Evolutionary conservation across 805 yeast species (phyloP), one percentile per base, ranked within the genome.

Genomic region (Ogataea minuta): DNA sequence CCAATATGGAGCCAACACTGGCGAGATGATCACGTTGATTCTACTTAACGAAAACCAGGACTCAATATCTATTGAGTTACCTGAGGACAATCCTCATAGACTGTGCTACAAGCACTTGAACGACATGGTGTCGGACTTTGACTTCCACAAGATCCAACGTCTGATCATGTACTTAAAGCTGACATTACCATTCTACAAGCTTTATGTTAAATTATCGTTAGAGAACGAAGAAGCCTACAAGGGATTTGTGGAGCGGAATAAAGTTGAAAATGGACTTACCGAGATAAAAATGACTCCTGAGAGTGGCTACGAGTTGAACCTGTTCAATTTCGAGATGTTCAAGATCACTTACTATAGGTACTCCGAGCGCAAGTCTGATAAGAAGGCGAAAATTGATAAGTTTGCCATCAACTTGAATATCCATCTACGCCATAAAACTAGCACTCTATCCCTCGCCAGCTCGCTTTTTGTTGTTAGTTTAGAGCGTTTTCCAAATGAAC

Each of bases 61-160:
- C 9, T 39, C 50, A 8, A 41, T 56, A 1, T 46, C 42, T 8
- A 49, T 58, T 19, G 58, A 57, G 23, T 39, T 60, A 14, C 64
- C 66, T 2, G 39, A 40, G 9, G 40, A 44, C 3, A 62, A 57
- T 33, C 66, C 66, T 9, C 67, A 63, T 36, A 35, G 44, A 6
- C 43, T 49, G 5, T 56, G 60, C 29, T 32, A 46, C 28, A 41
- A 46, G 4, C 50, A 60, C 30, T 45, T 63, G 41, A 56, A 51
- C 41, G 44, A 48, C 9, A 39, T 55, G 33, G 44, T 54, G 2
- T 28, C 48, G 7, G 45, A 42, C 20, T 49, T 49, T 28, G 49
- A 44, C 26, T 49, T 42, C 33, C 31, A 31, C 16, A 46, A 39
- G 36, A 52, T 62, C n/a, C 53, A 52, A 23, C 51, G 50, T 21